Evolutionary conservation across 345 rosid species (phyloP).

Genomic region (Rhodomyrtus tomentosa): DNA sequence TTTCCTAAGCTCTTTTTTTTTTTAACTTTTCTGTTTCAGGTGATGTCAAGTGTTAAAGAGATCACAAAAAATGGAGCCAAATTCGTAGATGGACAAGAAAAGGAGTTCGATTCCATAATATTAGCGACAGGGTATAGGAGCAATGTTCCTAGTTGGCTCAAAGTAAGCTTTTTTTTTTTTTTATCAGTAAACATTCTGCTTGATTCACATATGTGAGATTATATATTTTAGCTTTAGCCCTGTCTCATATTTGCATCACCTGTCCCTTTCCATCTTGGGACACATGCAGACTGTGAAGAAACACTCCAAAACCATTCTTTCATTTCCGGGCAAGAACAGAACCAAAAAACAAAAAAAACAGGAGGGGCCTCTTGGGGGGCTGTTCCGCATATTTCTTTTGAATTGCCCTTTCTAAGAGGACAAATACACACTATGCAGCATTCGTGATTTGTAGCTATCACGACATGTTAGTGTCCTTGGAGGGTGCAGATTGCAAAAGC

Average conservation of each 20-base stretch:
- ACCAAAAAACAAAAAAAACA: background rate
- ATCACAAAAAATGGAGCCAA: constrained; percentile 54
- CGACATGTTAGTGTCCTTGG: background rate
- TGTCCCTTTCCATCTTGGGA: background rate
- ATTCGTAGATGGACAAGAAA: constrained; percentile 74
- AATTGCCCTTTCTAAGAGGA: background rate
- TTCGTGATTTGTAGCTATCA: background rate
- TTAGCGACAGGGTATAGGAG: constrained; percentile 92
- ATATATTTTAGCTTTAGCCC: background rate
- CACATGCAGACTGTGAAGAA: background rate
- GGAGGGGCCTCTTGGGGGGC: background rate
- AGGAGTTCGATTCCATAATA: constrained; percentile 61
- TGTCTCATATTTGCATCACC: background rate
- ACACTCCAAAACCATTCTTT: background rate
- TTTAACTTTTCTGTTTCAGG: constrained; percentile 25
- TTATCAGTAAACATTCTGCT: background rate
- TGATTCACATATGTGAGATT: background rate
- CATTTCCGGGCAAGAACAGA: background rate
- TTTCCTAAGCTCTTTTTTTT: background rate
- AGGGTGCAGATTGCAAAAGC: background rate
- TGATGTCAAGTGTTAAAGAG: constrained; percentile 60
- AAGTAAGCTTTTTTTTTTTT: constrained; percentile 25
- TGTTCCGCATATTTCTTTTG: background rate
- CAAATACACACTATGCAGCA: background rate
- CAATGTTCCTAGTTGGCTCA: constrained; percentile 87